phyloP scores from a whole-genome alignment of 1,284 basidiomycete species.

The Austroboletus novae-zelandiae region DNA sequence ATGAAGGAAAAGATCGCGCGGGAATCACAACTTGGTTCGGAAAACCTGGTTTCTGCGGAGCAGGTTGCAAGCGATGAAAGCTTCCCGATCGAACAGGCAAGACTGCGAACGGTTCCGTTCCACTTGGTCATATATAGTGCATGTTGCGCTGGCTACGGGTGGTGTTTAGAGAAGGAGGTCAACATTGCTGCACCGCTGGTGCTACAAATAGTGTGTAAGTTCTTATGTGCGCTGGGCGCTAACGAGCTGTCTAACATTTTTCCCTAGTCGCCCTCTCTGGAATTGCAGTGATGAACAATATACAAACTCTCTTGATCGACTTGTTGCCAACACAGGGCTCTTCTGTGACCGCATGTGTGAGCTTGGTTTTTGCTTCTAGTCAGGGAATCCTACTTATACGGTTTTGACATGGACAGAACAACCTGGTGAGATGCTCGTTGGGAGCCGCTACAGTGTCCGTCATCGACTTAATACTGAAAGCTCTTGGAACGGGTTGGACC shows the following conservation, averaged over 20 bases:
- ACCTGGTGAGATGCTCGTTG: constrained; percentile 48
- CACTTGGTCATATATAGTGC: constrained; percentile 41
- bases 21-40: constrained; percentile 20
- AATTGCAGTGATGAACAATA: constrained; percentile 44
- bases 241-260: background rate
- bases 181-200: constrained; percentile 58
- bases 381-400: too few relatives aligned
- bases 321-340: constrained; percentile 57
- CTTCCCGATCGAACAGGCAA: constrained; percentile 59
- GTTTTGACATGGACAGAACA: constrained; percentile 37
- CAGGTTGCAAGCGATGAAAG: constrained; percentile 34
- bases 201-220: constrained; percentile 55
- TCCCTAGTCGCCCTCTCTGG: constrained; percentile 48
- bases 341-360: constrained; percentile 62
- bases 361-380: constrained; percentile 11
- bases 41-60: constrained; percentile 22
- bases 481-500: constrained; percentile 49
- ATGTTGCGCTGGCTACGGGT: constrained; percentile 59
- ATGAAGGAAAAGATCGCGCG: constrained; percentile 35
- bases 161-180: constrained; percentile 52
- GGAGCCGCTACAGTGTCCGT: constrained; percentile 48
- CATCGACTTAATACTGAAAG: constrained; percentile 44
- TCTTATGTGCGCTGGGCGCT: background rate
- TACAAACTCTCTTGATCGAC: constrained; percentile 62
- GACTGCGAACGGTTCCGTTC: constrained; percentile 45